Percentiles rank a stretch among this genome's conserved stretches.
Evolutionary conservation across 1,284 basidiomycete genomes (phyloP).

Genomic region (Sanghuangporus baumii): DNA sequence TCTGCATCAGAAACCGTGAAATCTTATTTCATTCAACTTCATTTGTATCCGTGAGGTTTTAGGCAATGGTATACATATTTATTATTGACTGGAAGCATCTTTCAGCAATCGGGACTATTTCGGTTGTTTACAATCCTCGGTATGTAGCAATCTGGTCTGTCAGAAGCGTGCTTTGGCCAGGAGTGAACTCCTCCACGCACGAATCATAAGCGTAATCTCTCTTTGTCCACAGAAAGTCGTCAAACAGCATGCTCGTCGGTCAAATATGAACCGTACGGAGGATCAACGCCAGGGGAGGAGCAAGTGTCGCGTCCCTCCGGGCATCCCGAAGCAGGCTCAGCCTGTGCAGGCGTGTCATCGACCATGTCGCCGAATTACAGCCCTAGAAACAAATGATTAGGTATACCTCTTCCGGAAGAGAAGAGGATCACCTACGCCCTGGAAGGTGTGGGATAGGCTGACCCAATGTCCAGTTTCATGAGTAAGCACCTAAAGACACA

Average conservation of each 20-base stretch:
- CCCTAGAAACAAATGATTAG: constrained; percentile 22
- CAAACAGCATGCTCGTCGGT: background rate
- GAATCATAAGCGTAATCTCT: constrained; percentile 40
- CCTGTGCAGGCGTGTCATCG: constrained; percentile 44
- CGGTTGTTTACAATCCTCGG: background rate
- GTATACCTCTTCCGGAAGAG: background rate
- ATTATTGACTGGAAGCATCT: background rate
- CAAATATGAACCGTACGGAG: constrained; percentile 25
- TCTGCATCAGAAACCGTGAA: too few species aligned
- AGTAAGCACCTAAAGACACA: constrained; percentile 28
- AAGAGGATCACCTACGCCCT: constrained; percentile 19
- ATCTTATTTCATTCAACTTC: too few species aligned
- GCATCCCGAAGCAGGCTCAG: constrained; percentile 39
- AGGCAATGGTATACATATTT: background rate
- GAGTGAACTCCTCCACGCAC: constrained; percentile 44
- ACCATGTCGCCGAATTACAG: constrained; percentile 38
- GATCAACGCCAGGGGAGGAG: constrained; percentile 35
- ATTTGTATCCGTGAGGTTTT: too few species aligned
- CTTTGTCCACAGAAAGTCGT: constrained; percentile 25
- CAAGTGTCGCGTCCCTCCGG: constrained; percentile 44
- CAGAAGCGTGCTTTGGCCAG: constrained; percentile 21
- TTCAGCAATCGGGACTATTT: background rate
- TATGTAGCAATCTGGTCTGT: background rate
- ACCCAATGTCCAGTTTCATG: constrained; percentile 38
- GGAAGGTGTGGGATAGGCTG: constrained; percentile 38